Percentiles rank a stretch among this genome's conserved stretches.
These are phyloP conservation scores for rapeseed (Brassica napus) DNA, from an alignment of 345 rosid genomes.

Conservation along the genomic window DNA sequence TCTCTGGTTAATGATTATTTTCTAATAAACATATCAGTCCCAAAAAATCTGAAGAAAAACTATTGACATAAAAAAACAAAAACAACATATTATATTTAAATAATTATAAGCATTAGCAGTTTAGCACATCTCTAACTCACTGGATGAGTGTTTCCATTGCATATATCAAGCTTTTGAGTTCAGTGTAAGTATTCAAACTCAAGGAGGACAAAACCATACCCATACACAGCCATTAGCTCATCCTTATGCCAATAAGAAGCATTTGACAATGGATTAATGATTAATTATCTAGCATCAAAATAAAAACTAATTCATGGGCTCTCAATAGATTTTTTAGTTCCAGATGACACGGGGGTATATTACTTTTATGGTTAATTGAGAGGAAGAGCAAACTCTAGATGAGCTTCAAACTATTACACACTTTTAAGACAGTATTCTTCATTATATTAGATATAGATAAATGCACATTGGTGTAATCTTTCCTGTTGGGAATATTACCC, in stretches of 20 bases:
- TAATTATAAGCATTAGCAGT: not conserved
- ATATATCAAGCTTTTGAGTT: not conserved
- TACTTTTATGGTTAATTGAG: too few species aligned
- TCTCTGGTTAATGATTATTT: not conserved
- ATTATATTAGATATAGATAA: too few species aligned
- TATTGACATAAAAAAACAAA: not conserved
- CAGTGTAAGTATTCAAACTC: not conserved
- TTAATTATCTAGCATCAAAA: not conserved
- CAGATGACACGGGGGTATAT: too few species aligned
- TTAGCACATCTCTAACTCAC: too few species aligned
- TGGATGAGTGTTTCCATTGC: not conserved
- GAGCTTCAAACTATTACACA: too few species aligned
- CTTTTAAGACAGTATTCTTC: too few species aligned
- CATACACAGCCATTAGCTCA: not conserved
- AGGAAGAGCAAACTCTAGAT: too few species aligned
- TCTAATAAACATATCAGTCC: not conserved
- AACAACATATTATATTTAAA: not conserved
- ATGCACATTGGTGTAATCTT: too few species aligned
- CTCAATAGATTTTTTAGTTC: too few species aligned
- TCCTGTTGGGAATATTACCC: too few species aligned
- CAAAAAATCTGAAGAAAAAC: not conserved
- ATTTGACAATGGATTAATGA: too few species aligned
- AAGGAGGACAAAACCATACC: not conserved
- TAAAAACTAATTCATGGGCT: too few species aligned
- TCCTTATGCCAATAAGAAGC: not conserved